Evolutionary conservation across 73 alveolate species (phyloP), one percentile per base, ranked within the genome.

Genomic region (Uronychia binucleata): DNA sequence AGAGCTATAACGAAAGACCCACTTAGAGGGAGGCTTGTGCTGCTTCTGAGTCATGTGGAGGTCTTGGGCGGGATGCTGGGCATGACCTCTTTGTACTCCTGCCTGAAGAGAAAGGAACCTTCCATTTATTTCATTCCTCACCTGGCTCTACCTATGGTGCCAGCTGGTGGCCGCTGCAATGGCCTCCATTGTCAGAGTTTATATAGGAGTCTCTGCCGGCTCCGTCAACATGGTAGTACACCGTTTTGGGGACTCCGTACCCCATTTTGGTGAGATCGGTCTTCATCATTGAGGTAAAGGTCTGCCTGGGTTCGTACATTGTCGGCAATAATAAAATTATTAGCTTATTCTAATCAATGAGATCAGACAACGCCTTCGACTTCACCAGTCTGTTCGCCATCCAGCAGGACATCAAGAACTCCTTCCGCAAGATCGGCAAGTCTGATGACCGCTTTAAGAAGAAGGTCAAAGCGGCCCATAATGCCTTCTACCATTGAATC

Each of bases 141-240:
- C 67, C 67, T 11, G 67, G 67, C 19, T 46, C 67, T 19, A 46
- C 67, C 5, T 46, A 11, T 46, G 74, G 84, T 11, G 84, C 76
- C 30, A 31, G 19, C 29, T 33, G 28, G 28, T 78, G 30, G 5
- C 30, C 26, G 28, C 13, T 29, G 27, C 94, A 82, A 83, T 77
- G 60, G 77, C 94, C 94, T 28, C 94, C 94, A 77, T 88, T 88
- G 77, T 81, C 35, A 0, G 1, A 0, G 78, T 81, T 27, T 31
- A 88, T 81, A 31, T 88, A 88, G 58, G 94, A 81, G 33, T 88
- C 94, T 81, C 94, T 29, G n/a, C 94, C 94, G 1, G 94, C 82
- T 77, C 94, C 94, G 57, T 88, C 77, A 26, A 80, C 78, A 27
- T 77, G 46, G 58, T 88, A 88, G 76, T 59, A 88, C 79, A 81